Evolutionary conservation across 805 yeast species (phyloP), one percentile per base, ranked within the genome.

Genomic region (Teunomyces panamensis): DNA sequence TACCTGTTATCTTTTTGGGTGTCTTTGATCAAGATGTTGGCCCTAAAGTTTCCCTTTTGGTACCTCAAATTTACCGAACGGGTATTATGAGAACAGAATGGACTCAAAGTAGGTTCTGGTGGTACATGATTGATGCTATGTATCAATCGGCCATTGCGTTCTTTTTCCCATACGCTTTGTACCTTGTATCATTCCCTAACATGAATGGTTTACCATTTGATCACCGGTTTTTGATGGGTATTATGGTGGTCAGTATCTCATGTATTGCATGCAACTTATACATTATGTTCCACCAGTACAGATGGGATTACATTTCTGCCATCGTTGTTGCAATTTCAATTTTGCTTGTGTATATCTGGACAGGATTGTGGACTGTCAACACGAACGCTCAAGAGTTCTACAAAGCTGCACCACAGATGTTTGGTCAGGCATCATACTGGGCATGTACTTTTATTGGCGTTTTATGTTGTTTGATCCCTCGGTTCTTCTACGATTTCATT

Each of bases 271-370:
- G 88, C 65, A 80, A 88, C 66, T 50, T 81, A 13, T 85, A 82
- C 64, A 83, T 88, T 29, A 57, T 87, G 55, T 63, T 84, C 49
- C 85, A 82, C 57, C 91, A 85, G 67, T 75, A 74, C 51, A 68
- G 90, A 53, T 88, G 95, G 95, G 95, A 87, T 65, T 82, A 86
- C 84, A 59, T 87, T 20, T 73, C 87, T 14, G 44, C 77, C 26
- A 58, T 81, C 20, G 75, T 85, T 50, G 68, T 71, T 48, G 67
- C 75, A 1, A 59, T 88, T 41, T 83, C 89, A 10, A 73, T 75
- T 45, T 60, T 84, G 51, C 54, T 86, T 37, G 73, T 86, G 13
- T 85, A 77, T 56, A 78, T 82, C 60, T 87, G 95, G 95, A 80
- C 88, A 3, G 91, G 92, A n/a, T 79, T 83, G 17, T 87, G 91